These are phyloP conservation scores for Fennellomyces sp. DNA, from an alignment of 371 early-diverging fungal genomes.

Conservation along the genomic window DNA sequence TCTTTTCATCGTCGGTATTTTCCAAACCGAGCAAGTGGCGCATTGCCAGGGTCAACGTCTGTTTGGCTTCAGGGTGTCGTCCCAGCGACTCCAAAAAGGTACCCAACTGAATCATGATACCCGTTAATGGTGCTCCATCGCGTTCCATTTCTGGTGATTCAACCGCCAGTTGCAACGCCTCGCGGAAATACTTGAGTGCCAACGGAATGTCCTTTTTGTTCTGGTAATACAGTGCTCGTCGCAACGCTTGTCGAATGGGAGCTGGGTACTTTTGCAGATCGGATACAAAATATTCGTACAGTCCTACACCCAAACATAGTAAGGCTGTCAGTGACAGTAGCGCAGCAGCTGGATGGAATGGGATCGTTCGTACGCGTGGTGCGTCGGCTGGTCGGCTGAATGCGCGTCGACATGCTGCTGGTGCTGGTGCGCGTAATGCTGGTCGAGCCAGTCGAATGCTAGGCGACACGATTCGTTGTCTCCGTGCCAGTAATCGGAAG, in stretches of 20 bases:
- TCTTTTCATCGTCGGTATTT: slow-evolving; percentile 7
- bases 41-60: slow-evolving; percentile 50
- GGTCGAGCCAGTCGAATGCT: background rate
- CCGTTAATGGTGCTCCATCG: slow-evolving; percentile 58
- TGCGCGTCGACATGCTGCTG: background rate
- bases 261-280: slow-evolving; percentile 63
- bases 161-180: slow-evolving; percentile 51
- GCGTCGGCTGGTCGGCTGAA: background rate
- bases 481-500: background rate
- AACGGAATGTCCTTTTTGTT: slow-evolving; percentile 46
- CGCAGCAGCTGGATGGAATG: background rate
- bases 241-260: slow-evolving; percentile 55
- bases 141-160: slow-evolving; percentile 49
- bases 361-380: slow-evolving; percentile 1
- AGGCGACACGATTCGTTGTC: background rate
- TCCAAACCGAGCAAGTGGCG: slow-evolving; percentile 33
- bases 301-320: slow-evolving; percentile 46
- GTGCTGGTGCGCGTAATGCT: background rate
- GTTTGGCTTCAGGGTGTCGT: slow-evolving; percentile 54
- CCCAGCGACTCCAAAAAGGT: slow-evolving; percentile 53
- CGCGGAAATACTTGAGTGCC: slow-evolving; percentile 54
- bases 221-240: slow-evolving; percentile 65
- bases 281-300: slow-evolving; percentile 60
- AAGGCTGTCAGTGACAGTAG: slow-evolving; percentile 2
- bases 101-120: slow-evolving; percentile 68